Evolutionary conservation across 2,329 filamentous ascomycete genomes (phyloP), one percentile per base, ranked within the genome.

Genomic region (Calonectria fujianensis): DNA sequence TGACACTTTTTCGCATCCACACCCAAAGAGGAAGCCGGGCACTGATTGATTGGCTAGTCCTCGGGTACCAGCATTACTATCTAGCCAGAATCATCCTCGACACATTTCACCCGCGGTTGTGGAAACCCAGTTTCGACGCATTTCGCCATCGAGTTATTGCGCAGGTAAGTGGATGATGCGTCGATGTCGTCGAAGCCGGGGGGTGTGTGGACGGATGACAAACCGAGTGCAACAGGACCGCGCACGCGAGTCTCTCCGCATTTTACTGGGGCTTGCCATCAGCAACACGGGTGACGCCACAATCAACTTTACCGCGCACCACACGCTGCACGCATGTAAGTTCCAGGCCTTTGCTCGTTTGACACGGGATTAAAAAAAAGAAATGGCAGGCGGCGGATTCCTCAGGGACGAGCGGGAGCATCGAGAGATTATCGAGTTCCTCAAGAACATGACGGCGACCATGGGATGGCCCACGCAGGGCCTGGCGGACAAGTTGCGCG

Each of bases 61-160:
- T 84, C 3, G 86, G 83, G 0, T 79, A 86, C 57, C 85, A 86
- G 69, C 85, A 87, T 73, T 86, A 85, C 61, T 83, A 86, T 66
- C 81, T 87, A 14, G 80, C 85, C 0, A 79, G 82, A 14, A 87
- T 88, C 35, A 77, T 88, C 9, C 82, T 83, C 1, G 81, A 80
- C 2, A 84, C 86, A 7, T 85, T 87, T 57, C 83, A 87, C 51
- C 86, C 86, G 0, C 75, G 77, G 5, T 59, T 79, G 1, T 81
- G 79, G 59, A 77, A 75, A 24, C 79, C 80, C 1, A 77, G 80
- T 13, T 76, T 81, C 2, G 76, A 79, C 2, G 78, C 80, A 1
- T 81, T 81, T 37, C 69, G 76, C 1, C 41, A 51, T 18, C 76
- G 80, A 41, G 69, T 72, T 11, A 35, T 73, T 3, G 76, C 79